These are phyloP conservation scores for Trichoderma gracile DNA, from an alignment of 2,329 filamentous ascomycete species.

Conservation along the genomic window DNA sequence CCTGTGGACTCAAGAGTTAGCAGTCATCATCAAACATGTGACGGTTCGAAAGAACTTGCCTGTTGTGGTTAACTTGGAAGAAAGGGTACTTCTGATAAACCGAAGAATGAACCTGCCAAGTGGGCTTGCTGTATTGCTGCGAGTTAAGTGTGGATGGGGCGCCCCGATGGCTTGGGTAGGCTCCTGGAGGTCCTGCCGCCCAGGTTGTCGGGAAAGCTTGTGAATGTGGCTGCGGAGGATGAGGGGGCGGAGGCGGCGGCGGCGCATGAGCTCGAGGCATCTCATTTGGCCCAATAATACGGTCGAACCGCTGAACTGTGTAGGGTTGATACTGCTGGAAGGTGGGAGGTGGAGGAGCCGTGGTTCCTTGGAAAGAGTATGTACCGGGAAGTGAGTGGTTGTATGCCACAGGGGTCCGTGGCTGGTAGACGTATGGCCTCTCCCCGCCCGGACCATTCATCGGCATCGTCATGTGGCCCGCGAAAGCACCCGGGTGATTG, in stretches of 20 bases:
- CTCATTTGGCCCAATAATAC: conserved; percentile 20
- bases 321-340: conserved; percentile 5
- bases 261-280: conserved; percentile 24
- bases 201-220: not conserved
- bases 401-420: conserved; percentile 33
- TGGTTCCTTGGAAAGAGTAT: conserved; percentile 34
- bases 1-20: conserved; percentile 39
- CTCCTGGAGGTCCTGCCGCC: conserved; percentile 5
- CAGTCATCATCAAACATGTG: not conserved
- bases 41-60: conserved; percentile 41
- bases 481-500: conserved; percentile 27
- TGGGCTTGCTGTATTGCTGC: conserved; percentile 30
- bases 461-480: conserved; percentile 65
- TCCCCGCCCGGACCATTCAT: conserved; percentile 49
- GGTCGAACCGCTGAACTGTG: conserved; percentile 31
- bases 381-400: conserved; percentile 30
- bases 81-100: conserved; percentile 58
- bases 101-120: conserved; percentile 42
- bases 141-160: not conserved
- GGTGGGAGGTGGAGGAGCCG: conserved; percentile 22
- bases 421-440: conserved; percentile 30
- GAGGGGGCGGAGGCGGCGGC: not conserved
- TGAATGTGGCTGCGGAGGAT: not conserved
- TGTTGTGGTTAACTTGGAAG: conserved; percentile 61
- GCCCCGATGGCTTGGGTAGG: not conserved